Base-by-base conservation (phyloP, 148 eudicot genomes). In the Rhododendron simsii region DNA sequence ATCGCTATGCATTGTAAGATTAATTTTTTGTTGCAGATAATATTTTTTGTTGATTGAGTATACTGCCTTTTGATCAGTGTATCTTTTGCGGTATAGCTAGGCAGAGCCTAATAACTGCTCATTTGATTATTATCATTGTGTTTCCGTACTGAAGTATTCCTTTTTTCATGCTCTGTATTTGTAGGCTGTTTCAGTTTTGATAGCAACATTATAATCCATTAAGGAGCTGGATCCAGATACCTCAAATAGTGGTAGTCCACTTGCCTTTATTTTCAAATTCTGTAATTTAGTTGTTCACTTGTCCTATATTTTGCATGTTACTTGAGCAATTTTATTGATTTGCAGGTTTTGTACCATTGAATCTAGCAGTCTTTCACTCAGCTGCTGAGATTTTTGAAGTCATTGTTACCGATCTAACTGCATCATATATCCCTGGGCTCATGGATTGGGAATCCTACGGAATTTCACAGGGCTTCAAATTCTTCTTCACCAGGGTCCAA, bases 401-500 rank as follows among this genome's bases (percentile, higher is more conserved):
- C 81, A 91, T 98, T 91, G 98, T 98, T 83, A 90, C 93, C 44
- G 98, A 98, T 92, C 92, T 94, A 86, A 89, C 94, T 51, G 90
- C 96, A 84, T 89, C 96, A 30, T 30, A 30, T 30, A 81, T 96
- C 99, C 83, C 26, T 98, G 89, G 89, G 92, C 83, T 94, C 95
- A 85, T 98, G 99, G 99, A 94, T 98, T 85, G 95, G 90, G 81
- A 96, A 94, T 88, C 97, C 96, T 63, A 88, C 91, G 82, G 99
- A 93, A 86, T 93, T 98, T 81, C 96, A 95, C 86, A 92, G 81
- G 86, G 98, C 94, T 78, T 86, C 95, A 90, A 93, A 94, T 89
- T 98, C 98, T 30, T 98, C 98, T 85, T 95, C 98, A 79, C 98
- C 98, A 51, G 98, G 99, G 41, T 94, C 99, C 82, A 98, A 92